Evolutionary conservation across 495 filamentous ascomycete genomes (phyloP).

Genomic region (Podospora bellae-mahoneyi): DNA sequence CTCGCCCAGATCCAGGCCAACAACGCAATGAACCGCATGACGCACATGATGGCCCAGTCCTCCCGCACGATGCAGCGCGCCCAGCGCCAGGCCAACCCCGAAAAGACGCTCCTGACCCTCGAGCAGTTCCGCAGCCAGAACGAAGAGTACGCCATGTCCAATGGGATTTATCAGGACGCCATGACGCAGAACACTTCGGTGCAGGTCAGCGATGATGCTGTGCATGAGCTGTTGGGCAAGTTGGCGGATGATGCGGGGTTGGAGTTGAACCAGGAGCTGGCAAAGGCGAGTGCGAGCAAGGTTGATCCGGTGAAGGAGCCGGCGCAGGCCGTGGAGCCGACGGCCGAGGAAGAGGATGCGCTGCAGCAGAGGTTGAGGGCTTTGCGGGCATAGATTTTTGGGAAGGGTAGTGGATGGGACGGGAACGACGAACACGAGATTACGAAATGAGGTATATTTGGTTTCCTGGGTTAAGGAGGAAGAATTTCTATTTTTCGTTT

Average conservation of each 20-base stretch:
- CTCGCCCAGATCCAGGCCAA: slow-evolving; percentile 54
- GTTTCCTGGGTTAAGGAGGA: neutral
- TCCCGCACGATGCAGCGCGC: slow-evolving; percentile 55
- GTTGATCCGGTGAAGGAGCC: slow-evolving; percentile 46
- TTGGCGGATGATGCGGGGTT: slow-evolving; percentile 80
- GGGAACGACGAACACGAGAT: neutral
- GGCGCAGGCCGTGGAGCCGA: slow-evolving; percentile 42
- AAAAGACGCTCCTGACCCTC: slow-evolving; percentile 60
- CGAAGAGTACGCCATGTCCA: slow-evolving; percentile 79
- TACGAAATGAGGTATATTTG: slow-evolving; percentile 1
- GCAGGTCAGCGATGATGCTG: slow-evolving; percentile 76
- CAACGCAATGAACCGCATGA: slow-evolving; percentile 56
- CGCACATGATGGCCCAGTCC: slow-evolving; percentile 50
- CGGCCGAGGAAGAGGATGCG: slow-evolving; percentile 61
- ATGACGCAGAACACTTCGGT: slow-evolving; percentile 70
- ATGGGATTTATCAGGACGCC: slow-evolving; percentile 79
- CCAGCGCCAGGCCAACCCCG: slow-evolving; percentile 74
- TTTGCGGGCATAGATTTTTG: slow-evolving; percentile 35
- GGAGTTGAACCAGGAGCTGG: slow-evolving; percentile 68
- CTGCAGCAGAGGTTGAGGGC: slow-evolving; percentile 57
- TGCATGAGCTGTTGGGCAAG: slow-evolving; percentile 74
- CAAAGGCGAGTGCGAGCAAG: slow-evolving; percentile 53
- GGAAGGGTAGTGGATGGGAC: neutral
- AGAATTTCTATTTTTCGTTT: neutral
- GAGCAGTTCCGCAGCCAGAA: slow-evolving; percentile 80